These are phyloP conservation scores for Vitis vinifera DNA, from an alignment of 164 flowering plant species.

Conservation along the genomic window ASM3070453v1 NC_081820.1:27485001-27485500, in stretches of 20 bases:
- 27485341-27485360: no score
- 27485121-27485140: neutral
- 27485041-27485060: conserved; percentile 79
- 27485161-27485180: neutral
- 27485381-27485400: neutral
- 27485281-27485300: no score
- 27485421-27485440: no score
- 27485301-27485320: no score
- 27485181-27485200: neutral
- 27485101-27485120: conserved; percentile 5
- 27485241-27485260: neutral
- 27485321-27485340: no score
- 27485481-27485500: neutral
- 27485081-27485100: conserved; percentile 97
- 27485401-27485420: neutral
- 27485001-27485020: no score
- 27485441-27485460: no score
- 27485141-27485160: neutral
- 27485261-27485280: no score
- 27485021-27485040: neutral
- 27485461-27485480: neutral
- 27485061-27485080: conserved; percentile 96
- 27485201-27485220: neutral
- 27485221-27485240: neutral
- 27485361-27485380: no score